Conservation (phyloP, 106 monocot species). For the Allium cepa region DNA sequence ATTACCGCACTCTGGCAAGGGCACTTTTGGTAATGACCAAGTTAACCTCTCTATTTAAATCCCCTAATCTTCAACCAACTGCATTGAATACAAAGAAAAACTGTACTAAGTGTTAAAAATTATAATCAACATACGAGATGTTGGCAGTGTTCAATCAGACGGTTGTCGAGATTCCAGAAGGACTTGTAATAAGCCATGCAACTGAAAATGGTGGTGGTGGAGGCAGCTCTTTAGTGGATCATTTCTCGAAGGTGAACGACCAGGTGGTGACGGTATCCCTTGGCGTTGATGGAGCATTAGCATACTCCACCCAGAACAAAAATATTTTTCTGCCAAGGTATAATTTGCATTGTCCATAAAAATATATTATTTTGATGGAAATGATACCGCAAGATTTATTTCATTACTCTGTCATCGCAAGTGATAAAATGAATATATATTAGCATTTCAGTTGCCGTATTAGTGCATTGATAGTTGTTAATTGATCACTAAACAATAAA, state of each 20-base stretch:
- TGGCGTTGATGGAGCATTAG: slow-evolving; percentile 3
- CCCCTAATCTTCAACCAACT: neutral
- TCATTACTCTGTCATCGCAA: no score
- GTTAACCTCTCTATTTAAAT: neutral
- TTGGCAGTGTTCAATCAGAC: slow-evolving; percentile 11
- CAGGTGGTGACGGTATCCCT: slow-evolving; percentile 9
- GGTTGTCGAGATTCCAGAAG: slow-evolving; percentile 15
- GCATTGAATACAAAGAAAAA: neutral
- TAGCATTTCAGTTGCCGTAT: no score
- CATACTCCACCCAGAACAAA: slow-evolving; percentile 10
- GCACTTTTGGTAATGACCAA: neutral
- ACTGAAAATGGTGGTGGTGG: neutral
- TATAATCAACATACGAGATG: slow-evolving; percentile 1
- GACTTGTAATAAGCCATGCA: neutral
- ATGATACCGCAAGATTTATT: no score
- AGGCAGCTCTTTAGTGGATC: neutral
- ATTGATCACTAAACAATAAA: no score
- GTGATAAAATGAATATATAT: no score
- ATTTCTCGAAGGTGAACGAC: slow-evolving; percentile 5
- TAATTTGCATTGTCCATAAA: no score
- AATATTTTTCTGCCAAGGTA: slow-evolving; percentile 7
- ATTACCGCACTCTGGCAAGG: neutral
- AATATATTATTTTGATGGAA: no score
- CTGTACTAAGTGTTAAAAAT: neutral
- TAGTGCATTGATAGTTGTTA: no score